Evolutionary conservation across 2,329 filamentous ascomycete species (phyloP), one percentile per base, ranked within the genome.

Genomic region (Cadophora malorum): DNA sequence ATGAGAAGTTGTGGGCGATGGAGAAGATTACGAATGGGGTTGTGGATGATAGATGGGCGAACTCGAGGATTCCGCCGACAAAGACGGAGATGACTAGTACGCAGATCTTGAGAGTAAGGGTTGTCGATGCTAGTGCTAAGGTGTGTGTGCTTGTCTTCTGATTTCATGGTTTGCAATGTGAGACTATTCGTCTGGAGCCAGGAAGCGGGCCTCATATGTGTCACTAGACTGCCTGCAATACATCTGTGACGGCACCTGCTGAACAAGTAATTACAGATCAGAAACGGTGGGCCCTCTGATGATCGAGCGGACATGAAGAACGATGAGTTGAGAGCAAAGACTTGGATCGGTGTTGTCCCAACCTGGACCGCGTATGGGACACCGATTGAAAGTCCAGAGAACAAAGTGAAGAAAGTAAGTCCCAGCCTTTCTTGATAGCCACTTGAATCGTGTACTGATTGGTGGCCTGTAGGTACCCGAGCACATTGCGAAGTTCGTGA

Each of bases 1-100:
- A 84, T 2, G 93, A 97, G 81, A 92, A 92, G 76, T 77, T 92
- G 5, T 96, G 87, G 80, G 93, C 92, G 8, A 91, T 97, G 88
- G 81, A 89, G 73, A 81, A 91, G 67, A 90, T 97, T 77, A 96
- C 93, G 1, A 85, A 97, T 78, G 84, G 85, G 47, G 88, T 95
- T 14, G 84, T 95, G 1, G 84, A 88, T 0, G 82, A 83, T 14
- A 87, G 93, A 5, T 97, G 91, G 88, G 81, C 84, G 21, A 83
- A 91, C 75, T 87, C 87, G 19, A 86, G 93, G 4, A 81, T 88
- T 6, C 92, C 92, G 4, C 92, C 92, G 0, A 91, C 88, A 55
- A 83, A 83, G 58, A 87, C 89, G 21, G 93, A 97, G 82, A 86
- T 96, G 83, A 87, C 88, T 68, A 89, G 86, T 67, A 97, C 93